phyloP scores from a whole-genome alignment of 176 grass and related monocot genomes.

The Secale cereale region DNA sequence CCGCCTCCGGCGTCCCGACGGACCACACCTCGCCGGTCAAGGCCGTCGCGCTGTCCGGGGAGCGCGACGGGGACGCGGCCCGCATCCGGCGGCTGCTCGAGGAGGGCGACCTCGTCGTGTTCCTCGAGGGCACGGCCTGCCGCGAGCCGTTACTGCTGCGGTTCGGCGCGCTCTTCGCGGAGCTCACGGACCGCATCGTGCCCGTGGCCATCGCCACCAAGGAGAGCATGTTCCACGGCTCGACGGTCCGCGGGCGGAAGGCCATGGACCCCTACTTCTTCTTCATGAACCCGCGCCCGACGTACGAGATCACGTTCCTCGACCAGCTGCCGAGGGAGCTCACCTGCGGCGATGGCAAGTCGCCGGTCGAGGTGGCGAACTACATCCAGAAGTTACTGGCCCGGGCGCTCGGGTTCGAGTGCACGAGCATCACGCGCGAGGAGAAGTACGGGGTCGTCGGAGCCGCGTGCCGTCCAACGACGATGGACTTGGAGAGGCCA shows the following conservation, averaged over 20 bases:
- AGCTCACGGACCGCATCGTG: constrained; percentile 70
- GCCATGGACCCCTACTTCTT: constrained; percentile 65
- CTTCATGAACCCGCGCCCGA: constrained; percentile 77
- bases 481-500: constrained; percentile 1
- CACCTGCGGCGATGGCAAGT: constrained; percentile 51
- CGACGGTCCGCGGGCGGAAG: constrained; percentile 33
- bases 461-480: constrained; percentile 17
- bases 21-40: constrained; percentile 37
- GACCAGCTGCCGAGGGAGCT: constrained; percentile 56
- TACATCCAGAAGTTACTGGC: constrained; percentile 55
- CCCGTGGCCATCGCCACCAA: constrained; percentile 54
- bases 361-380: constrained; percentile 58
- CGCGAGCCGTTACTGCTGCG: constrained; percentile 50
- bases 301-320: constrained; percentile 70
- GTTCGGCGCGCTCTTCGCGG: constrained; percentile 53
- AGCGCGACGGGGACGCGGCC: constrained; percentile 30
- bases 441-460: constrained; percentile 46
- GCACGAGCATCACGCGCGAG: constrained; percentile 48
- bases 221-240: constrained; percentile 65
- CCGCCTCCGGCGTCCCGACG: constrained; percentile 28
- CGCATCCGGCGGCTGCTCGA: constrained; percentile 44
- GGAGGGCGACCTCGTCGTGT: constrained; percentile 55
- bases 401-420: constrained; percentile 53
- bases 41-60: constrained; percentile 26
- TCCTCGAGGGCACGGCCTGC: constrained; percentile 62